phyloP scores from a whole-genome alignment of 108 stramenopile species.

The Phaeodactylum tricornutum region DNA sequence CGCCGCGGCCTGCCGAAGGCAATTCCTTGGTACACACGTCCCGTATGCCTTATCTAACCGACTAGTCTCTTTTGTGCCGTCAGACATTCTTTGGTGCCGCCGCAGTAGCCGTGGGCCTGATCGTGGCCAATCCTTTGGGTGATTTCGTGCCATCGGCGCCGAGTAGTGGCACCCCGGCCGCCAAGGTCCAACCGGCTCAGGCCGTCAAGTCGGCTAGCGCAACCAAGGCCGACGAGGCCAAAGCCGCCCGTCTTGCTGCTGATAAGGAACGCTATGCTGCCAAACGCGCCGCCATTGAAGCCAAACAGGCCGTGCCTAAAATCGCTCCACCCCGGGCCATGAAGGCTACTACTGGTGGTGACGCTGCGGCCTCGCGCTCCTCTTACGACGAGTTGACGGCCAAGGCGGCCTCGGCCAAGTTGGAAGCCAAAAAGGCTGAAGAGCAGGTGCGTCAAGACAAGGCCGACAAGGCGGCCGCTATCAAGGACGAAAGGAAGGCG shows the following conservation, averaged over 20 bases:
- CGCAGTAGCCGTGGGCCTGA: slow-evolving; percentile 43
- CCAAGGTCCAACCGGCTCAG: background rate
- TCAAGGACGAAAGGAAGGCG: slow-evolving; percentile 13
- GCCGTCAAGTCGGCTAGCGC: too few relatives aligned
- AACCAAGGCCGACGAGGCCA: slow-evolving; percentile 11
- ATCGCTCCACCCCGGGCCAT: too few relatives aligned
- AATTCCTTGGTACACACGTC: too few relatives aligned
- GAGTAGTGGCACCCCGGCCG: background rate
- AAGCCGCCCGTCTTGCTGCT: background rate
- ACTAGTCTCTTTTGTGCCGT: too few relatives aligned
- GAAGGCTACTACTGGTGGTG: background rate
- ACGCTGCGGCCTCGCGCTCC: background rate
- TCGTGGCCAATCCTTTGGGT: slow-evolving; percentile 20
- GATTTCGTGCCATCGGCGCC: background rate
- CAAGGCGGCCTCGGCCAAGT: background rate
- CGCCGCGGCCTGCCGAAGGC: background rate
- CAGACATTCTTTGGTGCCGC: slow-evolving; percentile 67
- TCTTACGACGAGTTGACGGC: background rate
- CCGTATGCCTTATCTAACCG: too few relatives aligned
- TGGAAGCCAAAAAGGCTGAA: background rate
- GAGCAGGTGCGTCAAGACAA: background rate
- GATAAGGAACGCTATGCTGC: slow-evolving; percentile 5
- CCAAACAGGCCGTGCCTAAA: slow-evolving; percentile 2
- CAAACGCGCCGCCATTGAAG: slow-evolving; percentile 7
- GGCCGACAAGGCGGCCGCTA: slow-evolving; percentile 6